phyloP scores from a whole-genome alignment of 1,284 basidiomycete genomes.

The Apiotrichum siamense region DNA sequence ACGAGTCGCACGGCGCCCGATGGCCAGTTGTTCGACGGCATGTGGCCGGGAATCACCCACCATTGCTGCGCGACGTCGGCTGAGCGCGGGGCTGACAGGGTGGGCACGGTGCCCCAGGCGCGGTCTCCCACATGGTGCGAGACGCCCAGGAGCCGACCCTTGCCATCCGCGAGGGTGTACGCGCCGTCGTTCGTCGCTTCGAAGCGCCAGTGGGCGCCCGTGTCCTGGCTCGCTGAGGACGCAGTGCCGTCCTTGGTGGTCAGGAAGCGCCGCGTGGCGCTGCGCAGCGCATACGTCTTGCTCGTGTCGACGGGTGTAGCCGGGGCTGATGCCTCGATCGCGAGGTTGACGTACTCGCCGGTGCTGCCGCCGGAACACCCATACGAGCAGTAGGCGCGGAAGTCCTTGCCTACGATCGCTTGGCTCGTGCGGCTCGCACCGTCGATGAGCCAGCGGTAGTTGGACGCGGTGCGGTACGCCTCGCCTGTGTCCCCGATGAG shows the following conservation, averaged over 20 bases:
- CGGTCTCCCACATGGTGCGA: neutral
- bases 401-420: conserved; percentile 1
- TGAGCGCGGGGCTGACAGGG: neutral
- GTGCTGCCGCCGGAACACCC: neutral
- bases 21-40: neutral
- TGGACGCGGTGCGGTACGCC: conserved; percentile 61
- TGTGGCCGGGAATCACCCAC: conserved; percentile 1
- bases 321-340: neutral
- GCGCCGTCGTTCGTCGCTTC: neutral
- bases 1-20: neutral
- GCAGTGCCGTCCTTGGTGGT: neutral
- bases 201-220: neutral
- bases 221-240: neutral
- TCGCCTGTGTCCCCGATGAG: conserved; percentile 89
- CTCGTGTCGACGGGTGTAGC: neutral
- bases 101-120: neutral
- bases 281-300: neutral
- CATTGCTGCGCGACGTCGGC: neutral
- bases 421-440: neutral
- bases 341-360: conserved; percentile 5
- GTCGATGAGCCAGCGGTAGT: conserved; percentile 8
- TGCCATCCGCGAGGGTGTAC: neutral
- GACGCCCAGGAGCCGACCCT: neutral
- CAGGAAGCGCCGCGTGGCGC: neutral
- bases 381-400: conserved; percentile 9